These are phyloP conservation scores for Phytophthora vignae DNA, from an alignment of 352 stramenopile genomes.

Conservation along the genomic window DNA sequence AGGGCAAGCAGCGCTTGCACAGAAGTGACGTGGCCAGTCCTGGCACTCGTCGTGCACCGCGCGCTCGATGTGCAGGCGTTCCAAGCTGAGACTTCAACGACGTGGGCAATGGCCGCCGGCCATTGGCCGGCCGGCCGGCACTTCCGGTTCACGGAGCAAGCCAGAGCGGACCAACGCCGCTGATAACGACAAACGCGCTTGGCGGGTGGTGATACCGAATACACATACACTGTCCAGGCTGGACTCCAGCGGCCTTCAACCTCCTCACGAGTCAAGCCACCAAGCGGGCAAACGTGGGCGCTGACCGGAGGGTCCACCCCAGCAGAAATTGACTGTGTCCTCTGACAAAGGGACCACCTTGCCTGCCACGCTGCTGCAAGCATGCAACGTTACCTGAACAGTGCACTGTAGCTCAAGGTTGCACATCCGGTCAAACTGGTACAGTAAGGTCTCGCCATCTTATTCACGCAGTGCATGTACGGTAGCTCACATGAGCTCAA, in stretches of 20 bases:
- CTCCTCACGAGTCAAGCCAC: not conserved
- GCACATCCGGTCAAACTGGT: not conserved
- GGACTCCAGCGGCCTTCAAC: not conserved
- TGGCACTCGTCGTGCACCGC: conserved; percentile 19
- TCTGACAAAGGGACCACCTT: not conserved
- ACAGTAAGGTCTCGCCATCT: conserved; percentile 1
- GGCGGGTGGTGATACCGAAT: conserved; percentile 22
- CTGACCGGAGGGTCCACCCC: conserved; percentile 8
- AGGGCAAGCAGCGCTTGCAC: not conserved
- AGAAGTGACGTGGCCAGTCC: conserved; percentile 17
- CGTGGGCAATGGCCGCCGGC: too few relatives aligned
- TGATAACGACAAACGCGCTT: conserved; percentile 28
- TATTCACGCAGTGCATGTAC: conserved; percentile 1
- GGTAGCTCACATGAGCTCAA: not conserved
- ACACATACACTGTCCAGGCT: not conserved
- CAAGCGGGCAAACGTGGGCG: conserved; percentile 9
- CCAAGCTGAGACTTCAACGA: not conserved
- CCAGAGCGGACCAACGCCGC: conserved; percentile 29
- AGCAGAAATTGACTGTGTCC: conserved; percentile 16
- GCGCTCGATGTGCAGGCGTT: conserved; percentile 19
- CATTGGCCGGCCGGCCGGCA: too few relatives aligned
- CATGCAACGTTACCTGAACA: not conserved
- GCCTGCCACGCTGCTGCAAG: not conserved
- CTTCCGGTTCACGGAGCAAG: conserved; percentile 2
- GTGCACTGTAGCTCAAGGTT: not conserved